Evolutionary conservation across 768 basidiomycete species (phyloP), one percentile per base, ranked within the genome.

Genomic region (Phallus indusiatus): DNA sequence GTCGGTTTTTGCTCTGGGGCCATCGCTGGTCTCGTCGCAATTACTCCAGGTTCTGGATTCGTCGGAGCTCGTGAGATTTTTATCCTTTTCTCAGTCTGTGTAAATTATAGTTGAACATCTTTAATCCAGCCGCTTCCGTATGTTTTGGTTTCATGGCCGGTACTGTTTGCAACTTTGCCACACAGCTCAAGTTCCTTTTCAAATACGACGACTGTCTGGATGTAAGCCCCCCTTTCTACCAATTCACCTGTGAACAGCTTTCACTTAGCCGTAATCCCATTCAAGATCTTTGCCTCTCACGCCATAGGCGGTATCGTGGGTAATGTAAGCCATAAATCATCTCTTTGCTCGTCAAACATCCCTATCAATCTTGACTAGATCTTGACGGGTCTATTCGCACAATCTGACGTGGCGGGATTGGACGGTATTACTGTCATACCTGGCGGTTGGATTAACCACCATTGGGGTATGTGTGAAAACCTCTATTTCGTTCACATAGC

Each of bases 1-100:
- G 91, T 97, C 61, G 93, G 94, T 7, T 95, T 95, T 74, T 98
- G 95, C 73, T 93, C 94, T 2, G 95, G 95, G 18, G 91, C 92
- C 35, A 90, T 97, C 60, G 77, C 85, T 8, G 95, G 93, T 47
- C 82, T 94, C 2, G 93, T 95, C 18, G 90, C 89, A 33, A 93
- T 94, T 61, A 91, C 88, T 0, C 90, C 89, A n/a, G 90, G 73
- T 9, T 88, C 87, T 24, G 89, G 90, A 64, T 91, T 70, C 67
- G 91, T 92, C 52, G 89, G 88, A 50, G 70, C 87, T 50, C 87
- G 84, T 85, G 63, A 64, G 84, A 28, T 7, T 7, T 76, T 16
- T 6, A n/a, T 36, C 47, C 42, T 36, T 37, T 9, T 57, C 22
- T 52, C 24, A 17, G n/a, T 10, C 22, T 21, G 11, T n/a, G 56